Percentiles rank a stretch among this genome's conserved stretches.
Evolutionary conservation across 2,329 filamentous ascomycete genomes (phyloP).

Genomic region (Bipolaris sorokiniana): DNA sequence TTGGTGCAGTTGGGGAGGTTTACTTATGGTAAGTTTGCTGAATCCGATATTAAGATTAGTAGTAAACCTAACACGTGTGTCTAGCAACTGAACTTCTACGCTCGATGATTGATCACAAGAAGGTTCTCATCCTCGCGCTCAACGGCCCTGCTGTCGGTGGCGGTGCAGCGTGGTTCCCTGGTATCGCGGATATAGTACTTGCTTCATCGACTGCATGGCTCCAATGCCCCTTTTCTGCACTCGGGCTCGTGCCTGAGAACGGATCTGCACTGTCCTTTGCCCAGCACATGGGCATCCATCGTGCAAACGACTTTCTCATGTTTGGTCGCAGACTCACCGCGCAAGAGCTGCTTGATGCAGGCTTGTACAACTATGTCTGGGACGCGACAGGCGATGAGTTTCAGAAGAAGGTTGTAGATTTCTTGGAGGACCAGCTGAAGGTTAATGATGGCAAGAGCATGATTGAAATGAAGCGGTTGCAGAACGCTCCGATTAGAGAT

Average conservation of each 20-base stretch:
- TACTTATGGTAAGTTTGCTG: constrained; percentile 33
- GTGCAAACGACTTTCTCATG: constrained; percentile 60
- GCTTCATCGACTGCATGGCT: constrained; percentile 54
- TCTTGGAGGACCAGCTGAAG: constrained; percentile 53
- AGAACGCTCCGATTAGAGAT: constrained; percentile 55
- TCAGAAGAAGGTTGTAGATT: constrained; percentile 50
- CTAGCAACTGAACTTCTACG: constrained; percentile 49
- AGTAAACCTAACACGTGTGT: background rate
- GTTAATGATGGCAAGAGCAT: constrained; percentile 60
- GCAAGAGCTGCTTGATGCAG: constrained; percentile 53
- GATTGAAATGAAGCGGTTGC: constrained; percentile 59
- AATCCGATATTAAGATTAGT: no score
- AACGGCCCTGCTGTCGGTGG: constrained; percentile 60
- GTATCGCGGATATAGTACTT: constrained; percentile 57
- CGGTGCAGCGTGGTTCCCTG: constrained; percentile 59
- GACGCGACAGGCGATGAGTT: constrained; percentile 50
- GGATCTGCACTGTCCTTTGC: constrained; percentile 56
- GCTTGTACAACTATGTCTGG: constrained; percentile 57
- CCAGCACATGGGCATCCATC: constrained; percentile 57
- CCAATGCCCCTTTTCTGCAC: constrained; percentile 57
- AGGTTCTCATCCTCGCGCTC: constrained; percentile 58
- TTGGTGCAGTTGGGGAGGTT: constrained; percentile 36
- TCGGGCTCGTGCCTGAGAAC: constrained; percentile 58
- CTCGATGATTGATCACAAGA: constrained; percentile 58
- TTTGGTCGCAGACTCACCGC: constrained; percentile 56